A percentile compares a stretch with the other conserved stretches of the same genome.
Evolutionary conservation across 768 basidiomycete genomes (phyloP).

Genomic region (Lepiota subincarnata): DNA sequence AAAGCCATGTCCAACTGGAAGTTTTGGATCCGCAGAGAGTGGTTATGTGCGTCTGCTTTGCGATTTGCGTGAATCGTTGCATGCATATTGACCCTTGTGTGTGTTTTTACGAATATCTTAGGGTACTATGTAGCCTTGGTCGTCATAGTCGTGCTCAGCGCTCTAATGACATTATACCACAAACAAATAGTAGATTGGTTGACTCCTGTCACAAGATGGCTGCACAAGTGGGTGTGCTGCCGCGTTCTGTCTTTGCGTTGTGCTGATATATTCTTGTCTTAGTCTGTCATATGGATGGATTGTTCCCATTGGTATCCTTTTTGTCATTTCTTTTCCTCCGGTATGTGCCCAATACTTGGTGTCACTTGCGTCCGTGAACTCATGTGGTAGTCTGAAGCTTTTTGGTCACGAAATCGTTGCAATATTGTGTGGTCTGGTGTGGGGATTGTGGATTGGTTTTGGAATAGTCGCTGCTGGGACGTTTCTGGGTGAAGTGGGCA

Average conservation of each 20-base stretch:
- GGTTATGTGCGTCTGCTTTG: slow-evolving; percentile 43
- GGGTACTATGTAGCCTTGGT: slow-evolving; percentile 50
- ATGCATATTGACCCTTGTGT: background rate
- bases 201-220: slow-evolving; percentile 59
- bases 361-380: background rate
- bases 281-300: slow-evolving; percentile 62
- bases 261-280: background rate
- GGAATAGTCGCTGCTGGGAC: slow-evolving; percentile 83
- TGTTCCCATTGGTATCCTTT: slow-evolving; percentile 77
- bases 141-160: slow-evolving; percentile 44
- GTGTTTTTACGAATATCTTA: slow-evolving; percentile 14
- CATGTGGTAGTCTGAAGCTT: slow-evolving; percentile 37
- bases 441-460: slow-evolving; percentile 86
- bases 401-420: slow-evolving; percentile 93
- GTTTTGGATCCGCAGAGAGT: slow-evolving; percentile 54
- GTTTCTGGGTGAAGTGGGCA: slow-evolving; percentile 81
- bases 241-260: background rate
- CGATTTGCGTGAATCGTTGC: background rate
- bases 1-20: slow-evolving; percentile 37
- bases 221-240: slow-evolving; percentile 50
- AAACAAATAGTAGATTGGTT: slow-evolving; percentile 69
- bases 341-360: slow-evolving; percentile 28
- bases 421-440: slow-evolving; percentile 84
- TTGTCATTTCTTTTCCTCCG: slow-evolving; percentile 85
- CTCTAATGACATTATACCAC: slow-evolving; percentile 60